Evolutionary conservation across 352 stramenopile genomes (phyloP).

Genomic region (Phytophthora pisi): DNA sequence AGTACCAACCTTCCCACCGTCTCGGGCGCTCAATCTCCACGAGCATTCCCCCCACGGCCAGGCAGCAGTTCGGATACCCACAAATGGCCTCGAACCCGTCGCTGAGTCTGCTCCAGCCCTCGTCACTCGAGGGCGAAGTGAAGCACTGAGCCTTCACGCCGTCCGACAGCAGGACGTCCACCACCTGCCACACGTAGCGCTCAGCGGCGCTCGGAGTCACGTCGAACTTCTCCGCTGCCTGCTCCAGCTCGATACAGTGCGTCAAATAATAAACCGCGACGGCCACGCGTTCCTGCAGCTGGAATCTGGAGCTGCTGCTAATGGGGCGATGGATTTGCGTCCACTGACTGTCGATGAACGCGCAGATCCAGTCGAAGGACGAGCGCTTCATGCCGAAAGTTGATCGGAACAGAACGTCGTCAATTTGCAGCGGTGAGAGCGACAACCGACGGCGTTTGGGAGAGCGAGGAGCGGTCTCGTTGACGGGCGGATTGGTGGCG

Average conservation of each 20-base stretch:
- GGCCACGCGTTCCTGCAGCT: conserved; percentile 17
- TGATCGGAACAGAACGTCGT: conserved; percentile 10
- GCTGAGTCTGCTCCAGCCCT: conserved; percentile 20
- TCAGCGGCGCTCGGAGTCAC: conserved; percentile 10
- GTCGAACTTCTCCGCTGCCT: conserved; percentile 5
- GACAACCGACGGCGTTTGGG: conserved; percentile 21
- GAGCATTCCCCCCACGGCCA: conserved; percentile 28
- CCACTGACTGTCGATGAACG: conserved; percentile 15
- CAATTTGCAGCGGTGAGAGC: conserved; percentile 7
- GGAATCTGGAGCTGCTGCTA: neutral
- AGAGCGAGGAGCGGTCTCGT: neutral
- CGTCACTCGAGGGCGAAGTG: conserved; percentile 10
- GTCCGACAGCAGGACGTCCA: conserved; percentile 25
- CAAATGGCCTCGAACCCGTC: conserved; percentile 28
- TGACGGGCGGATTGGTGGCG: neutral
- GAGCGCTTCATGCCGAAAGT: conserved; percentile 10
- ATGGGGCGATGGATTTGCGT: conserved; percentile 4
- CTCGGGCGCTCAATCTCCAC: conserved; percentile 28
- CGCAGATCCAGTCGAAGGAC: conserved; percentile 30
- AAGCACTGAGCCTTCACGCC: conserved; percentile 25
- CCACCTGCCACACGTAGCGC: conserved; percentile 30
- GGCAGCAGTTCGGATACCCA: conserved; percentile 26
- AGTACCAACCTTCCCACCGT: conserved; percentile 31
- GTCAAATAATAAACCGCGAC: conserved; percentile 26
- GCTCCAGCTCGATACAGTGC: conserved; percentile 4